Conservation (phyloP, 106 monocot species). For the Platanthera guangdongensis region DNA sequence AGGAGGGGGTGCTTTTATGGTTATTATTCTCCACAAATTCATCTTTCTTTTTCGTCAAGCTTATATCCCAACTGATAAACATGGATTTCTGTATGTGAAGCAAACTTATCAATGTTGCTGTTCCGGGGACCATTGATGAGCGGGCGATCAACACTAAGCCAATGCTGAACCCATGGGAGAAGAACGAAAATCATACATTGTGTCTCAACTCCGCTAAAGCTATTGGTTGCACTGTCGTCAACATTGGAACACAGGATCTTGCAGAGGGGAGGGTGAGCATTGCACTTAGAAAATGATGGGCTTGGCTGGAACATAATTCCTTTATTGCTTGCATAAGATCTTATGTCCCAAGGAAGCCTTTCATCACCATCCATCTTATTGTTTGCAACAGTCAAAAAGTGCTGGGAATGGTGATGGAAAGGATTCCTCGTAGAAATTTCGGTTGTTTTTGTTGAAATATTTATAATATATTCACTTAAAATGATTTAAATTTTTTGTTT, state of each 20-base stretch:
- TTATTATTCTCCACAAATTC: slow-evolving; percentile 1
- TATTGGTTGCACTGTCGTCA: slow-evolving; percentile 63
- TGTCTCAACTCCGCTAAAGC: slow-evolving; percentile 65
- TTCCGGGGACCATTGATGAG: slow-evolving; percentile 58
- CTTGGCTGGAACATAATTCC: neutral
- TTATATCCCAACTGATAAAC: neutral
- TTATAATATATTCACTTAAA: too few species aligned
- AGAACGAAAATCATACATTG: slow-evolving; percentile 53
- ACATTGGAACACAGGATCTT: slow-evolving; percentile 63
- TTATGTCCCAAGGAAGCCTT: too few species aligned
- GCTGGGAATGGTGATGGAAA: too few species aligned
- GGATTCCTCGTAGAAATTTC: too few species aligned
- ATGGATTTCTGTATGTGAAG: slow-evolving; percentile 17
- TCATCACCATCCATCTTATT: too few species aligned
- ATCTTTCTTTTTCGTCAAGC: neutral
- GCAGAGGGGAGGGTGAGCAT: slow-evolving; percentile 59
- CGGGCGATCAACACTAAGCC: slow-evolving; percentile 60
- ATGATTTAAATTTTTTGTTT: too few species aligned
- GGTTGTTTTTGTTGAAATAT: too few species aligned
- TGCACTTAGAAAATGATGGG: neutral
- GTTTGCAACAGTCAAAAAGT: too few species aligned
- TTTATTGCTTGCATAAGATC: too few species aligned
- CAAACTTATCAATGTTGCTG: slow-evolving; percentile 66
- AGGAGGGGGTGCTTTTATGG: slow-evolving; percentile 35
- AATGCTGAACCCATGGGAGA: slow-evolving; percentile 58